Percentiles rank a stretch among this genome's conserved stretches.
These are phyloP conservation scores for Persicaria tinctoria DNA, from an alignment of 148 eudicot species.

Conservation along the genomic window DNA sequence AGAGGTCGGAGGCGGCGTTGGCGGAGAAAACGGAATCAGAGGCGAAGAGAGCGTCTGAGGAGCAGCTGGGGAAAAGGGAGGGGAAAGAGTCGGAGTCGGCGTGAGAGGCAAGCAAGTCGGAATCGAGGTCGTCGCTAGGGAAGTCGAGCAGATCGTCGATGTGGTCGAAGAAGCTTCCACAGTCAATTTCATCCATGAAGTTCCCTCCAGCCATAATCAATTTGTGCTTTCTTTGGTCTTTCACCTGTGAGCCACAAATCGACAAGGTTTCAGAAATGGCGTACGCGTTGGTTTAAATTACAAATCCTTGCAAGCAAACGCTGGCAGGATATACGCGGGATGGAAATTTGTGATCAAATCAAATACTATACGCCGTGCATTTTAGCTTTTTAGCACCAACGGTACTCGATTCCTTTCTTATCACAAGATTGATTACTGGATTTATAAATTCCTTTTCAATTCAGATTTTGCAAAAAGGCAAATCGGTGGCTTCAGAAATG, in stretches of 20 bases:
- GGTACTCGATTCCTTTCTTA: too few relatives aligned
- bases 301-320: not conserved
- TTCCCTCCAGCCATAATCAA: slow-evolving; percentile 12
- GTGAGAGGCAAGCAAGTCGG: slow-evolving; percentile 11
- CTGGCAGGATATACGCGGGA: not conserved
- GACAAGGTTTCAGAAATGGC: not conserved
- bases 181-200: slow-evolving; percentile 17
- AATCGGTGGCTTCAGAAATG: not conserved
- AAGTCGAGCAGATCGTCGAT: slow-evolving; percentile 17
- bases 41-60: slow-evolving; percentile 20
- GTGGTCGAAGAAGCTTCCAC: slow-evolving; percentile 18
- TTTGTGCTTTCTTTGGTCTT: not conserved
- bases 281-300: not conserved
- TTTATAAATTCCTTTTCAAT: not conserved
- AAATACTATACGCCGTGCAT: not conserved
- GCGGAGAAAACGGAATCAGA: slow-evolving; percentile 36
- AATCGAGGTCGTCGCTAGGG: slow-evolving; percentile 12
- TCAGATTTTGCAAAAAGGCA: not conserved
- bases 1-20: slow-evolving; percentile 46
- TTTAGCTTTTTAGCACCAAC: not conserved
- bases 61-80: slow-evolving; percentile 36
- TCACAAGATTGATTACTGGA: not conserved
- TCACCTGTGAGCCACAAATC: not conserved
- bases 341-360: not conserved
- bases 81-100: slow-evolving; percentile 26